These are phyloP conservation scores for Cryptococcus sp. DNA, from an alignment of 1,284 basidiomycete genomes.

Conservation along the genomic window DNA sequence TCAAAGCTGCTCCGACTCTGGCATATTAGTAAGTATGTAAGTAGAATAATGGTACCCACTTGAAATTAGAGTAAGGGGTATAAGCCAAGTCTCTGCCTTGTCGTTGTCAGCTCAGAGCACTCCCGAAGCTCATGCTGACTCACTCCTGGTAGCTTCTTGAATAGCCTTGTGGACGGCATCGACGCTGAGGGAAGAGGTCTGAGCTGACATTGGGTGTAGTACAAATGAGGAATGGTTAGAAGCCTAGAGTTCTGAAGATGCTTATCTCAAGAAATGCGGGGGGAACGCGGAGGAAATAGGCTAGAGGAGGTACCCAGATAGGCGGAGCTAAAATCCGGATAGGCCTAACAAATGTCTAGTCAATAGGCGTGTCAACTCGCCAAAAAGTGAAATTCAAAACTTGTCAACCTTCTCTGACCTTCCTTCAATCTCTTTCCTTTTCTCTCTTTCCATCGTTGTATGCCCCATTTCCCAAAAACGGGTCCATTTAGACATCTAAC, in stretches of 20 bases:
- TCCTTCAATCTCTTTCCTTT: too few species aligned
- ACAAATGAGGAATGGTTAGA: background rate
- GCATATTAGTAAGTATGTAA: background rate
- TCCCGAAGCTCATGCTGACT: background rate
- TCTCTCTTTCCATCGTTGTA: background rate
- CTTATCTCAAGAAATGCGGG: too few species aligned
- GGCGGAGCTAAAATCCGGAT: too few species aligned
- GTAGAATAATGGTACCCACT: conserved; percentile 31
- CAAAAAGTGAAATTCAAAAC: too few species aligned
- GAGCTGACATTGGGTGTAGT: background rate
- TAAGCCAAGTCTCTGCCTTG: conserved; percentile 61
- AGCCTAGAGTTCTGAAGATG: background rate
- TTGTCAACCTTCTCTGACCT: too few species aligned
- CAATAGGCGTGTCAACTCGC: too few species aligned
- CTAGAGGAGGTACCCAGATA: too few species aligned
- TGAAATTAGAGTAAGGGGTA: conserved; percentile 75
- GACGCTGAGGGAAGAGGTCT: background rate
- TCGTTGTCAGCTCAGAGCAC: background rate
- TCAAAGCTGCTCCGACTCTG: conserved; percentile 73
- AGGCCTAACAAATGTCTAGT: too few species aligned
- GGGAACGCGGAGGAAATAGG: too few species aligned
- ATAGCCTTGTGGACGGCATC: conserved; percentile 34
- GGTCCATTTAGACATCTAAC: background rate
- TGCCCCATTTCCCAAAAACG: background rate
- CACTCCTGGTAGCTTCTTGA: conserved; percentile 29